A percentile compares a stretch with the other conserved stretches of the same genome.
Evolutionary conservation across 345 rosid genomes (phyloP).

Genomic region (Noccaea bulbosa): DNA sequence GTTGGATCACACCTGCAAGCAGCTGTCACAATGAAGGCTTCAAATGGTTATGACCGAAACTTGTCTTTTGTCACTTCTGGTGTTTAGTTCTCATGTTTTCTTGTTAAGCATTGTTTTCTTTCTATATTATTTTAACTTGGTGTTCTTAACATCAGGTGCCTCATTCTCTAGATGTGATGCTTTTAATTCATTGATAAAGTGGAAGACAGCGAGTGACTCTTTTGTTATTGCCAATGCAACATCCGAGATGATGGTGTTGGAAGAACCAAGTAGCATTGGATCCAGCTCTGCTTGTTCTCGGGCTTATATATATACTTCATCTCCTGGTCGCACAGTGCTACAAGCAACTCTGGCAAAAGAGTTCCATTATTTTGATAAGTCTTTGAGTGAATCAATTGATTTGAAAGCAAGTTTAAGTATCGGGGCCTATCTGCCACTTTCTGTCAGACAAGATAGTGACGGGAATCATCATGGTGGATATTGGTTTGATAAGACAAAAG

Average conservation of each 20-base stretch:
- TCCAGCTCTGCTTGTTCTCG: conserved; percentile 79
- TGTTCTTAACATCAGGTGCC: conserved; percentile 58
- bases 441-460: conserved; percentile 66
- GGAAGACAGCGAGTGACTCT: conserved; percentile 79
- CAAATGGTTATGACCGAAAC: conserved; percentile 58
- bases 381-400: conserved; percentile 55
- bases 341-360: conserved; percentile 80
- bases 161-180: conserved; percentile 78
- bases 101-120: conserved; percentile 29
- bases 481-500: conserved; percentile 59
- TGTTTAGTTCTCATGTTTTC: conserved; percentile 35
- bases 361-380: conserved; percentile 54
- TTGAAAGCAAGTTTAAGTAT: conserved; percentile 73
- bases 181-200: conserved; percentile 64
- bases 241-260: conserved; percentile 47
- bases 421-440: conserved; percentile 79
- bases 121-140: conserved; percentile 16
- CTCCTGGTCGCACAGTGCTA: conserved; percentile 73
- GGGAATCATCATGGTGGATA: conserved; percentile 91
- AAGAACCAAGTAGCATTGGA: conserved; percentile 43
- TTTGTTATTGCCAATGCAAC: conserved; percentile 68
- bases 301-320: conserved; percentile 65
- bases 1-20: conserved; percentile 81
- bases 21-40: conserved; percentile 80
- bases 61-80: conserved; percentile 36